Evolutionary conservation across 768 basidiomycete species (phyloP), one percentile per base, ranked within the genome.

Genomic region (Panaeolus cyanescens): DNA sequence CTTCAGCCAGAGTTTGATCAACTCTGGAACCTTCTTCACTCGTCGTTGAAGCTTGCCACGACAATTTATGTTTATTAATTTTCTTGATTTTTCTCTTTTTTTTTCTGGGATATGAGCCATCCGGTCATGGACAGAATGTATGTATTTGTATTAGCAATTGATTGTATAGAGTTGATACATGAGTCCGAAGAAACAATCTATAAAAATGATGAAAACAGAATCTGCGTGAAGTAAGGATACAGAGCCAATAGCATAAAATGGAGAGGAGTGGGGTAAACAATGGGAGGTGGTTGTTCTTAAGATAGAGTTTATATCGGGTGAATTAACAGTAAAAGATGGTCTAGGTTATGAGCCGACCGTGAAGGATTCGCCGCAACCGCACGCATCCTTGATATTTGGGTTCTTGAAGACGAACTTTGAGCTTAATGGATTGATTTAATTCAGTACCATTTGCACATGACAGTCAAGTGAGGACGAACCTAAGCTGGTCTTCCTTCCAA

Each of bases 301-400:
- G 54, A 19, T 55, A 55, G 19, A 30, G 55, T 33, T 54, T 56
- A 50, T 28, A 50, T 50, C 25, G 54, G 54, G 54, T 31, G 31
- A 42, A 56, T 50, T 28, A 50, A 50, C 22, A 12, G 45, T 50
- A 50, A 22, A n/a, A 50, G 25, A 20, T 19, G 39, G 25, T 50
- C 45, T 50, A 50, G 34, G 50, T 77, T 66, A 81, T 73, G 76
- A 77, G 55, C 69, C 73, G 61, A 93, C 85, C 53, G 85, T 90
- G 76, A 95, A 95, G 0, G 93, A 95, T 78, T 96, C 95, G 63
- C 95, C 95, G 69, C 95, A 96, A 56, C 95, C 95, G 74, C 95
- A 97, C 6, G 93, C 92, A 70, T 96, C 95, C 77, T 89, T 92
- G 75, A 96, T 89, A 74, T 97, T 97, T 6, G 95, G 95, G 71